These are phyloP conservation scores for Yamadazyma phyllophila DNA, from an alignment of 805 yeast species.

Conservation along the genomic window DNA sequence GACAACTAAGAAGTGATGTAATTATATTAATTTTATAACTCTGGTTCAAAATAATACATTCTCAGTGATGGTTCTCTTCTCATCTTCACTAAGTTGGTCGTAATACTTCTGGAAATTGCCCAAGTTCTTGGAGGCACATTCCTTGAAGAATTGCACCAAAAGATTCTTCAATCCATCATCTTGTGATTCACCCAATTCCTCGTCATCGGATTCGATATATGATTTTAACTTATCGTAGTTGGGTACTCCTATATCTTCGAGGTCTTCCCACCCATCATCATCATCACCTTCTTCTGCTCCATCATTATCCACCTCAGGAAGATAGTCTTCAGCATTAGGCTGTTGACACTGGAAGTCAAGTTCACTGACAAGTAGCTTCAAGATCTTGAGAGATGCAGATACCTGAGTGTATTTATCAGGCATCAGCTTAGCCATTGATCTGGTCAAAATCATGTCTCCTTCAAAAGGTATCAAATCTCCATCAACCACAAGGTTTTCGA, in stretches of 20 bases:
- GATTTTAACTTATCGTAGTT: slow-evolving; percentile 61
- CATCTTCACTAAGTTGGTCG: slow-evolving; percentile 47
- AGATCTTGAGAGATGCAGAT: slow-evolving; percentile 67
- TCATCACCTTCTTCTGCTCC: slow-evolving; percentile 44
- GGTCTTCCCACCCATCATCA: slow-evolving; percentile 73
- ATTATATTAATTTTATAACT: too few species aligned
- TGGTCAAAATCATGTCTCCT: slow-evolving; percentile 69
- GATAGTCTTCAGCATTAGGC: slow-evolving; percentile 41
- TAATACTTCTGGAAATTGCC: slow-evolving; percentile 55
- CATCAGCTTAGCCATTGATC: slow-evolving; percentile 74
- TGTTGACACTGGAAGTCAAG: slow-evolving; percentile 60
- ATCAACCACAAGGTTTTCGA: slow-evolving; percentile 57
- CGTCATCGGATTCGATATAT: slow-evolving; percentile 50
- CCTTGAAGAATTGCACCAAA: slow-evolving; percentile 53
- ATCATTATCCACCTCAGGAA: slow-evolving; percentile 45
- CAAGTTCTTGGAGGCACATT: slow-evolving; percentile 48
- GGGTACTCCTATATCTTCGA: slow-evolving; percentile 63
- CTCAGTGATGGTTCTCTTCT: slow-evolving; percentile 53
- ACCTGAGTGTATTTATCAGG: slow-evolving; percentile 63
- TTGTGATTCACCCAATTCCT: slow-evolving; percentile 30
- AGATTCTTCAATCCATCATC: slow-evolving; percentile 37
- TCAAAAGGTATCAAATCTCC: slow-evolving; percentile 72
- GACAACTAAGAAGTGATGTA: too few species aligned
- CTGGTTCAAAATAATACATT: slow-evolving; percentile 34
- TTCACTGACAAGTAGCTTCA: slow-evolving; percentile 69